Evolutionary conservation across 371 early-diverging fungal genomes (phyloP), one percentile per base, ranked within the genome.

Genomic region (Syncephalastrum racemosum): DNA sequence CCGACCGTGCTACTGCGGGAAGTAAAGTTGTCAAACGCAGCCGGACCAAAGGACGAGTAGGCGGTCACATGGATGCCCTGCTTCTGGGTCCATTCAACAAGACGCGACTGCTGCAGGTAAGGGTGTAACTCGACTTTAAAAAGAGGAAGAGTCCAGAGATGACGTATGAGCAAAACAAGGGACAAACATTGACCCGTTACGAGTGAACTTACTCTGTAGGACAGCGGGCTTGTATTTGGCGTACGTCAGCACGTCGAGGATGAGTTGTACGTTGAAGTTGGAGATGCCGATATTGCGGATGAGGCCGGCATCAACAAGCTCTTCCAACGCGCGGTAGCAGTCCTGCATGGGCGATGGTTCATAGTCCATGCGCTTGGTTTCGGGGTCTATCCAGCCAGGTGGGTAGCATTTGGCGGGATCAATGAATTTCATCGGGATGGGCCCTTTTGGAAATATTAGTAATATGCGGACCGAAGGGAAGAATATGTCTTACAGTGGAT

Each of bases 81-180:
- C 39, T 60, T 56, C 44, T 75, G 52, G 23, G 64, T 70, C 57
- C 59, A 59, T 46, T 59, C 45, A 50, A 79, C 63, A 4, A 83
- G 56, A 2, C 67, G 61, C n/a, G 66, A 56, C 48, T 87, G 86
- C 45, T 73, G 77, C 36, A 86, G 68, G 56, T 84, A 82, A 7
- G 87, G 88, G 60, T 85, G 82, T 18, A 80, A 60, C 59, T 88
- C 83, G 20, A 82, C 67, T 75, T 90, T 89, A 87, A 20, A 59
- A 53, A 77, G 66, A 1, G 72, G 58, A 19, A 74, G 75, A 31
- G 18, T 31, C 43, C 4, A 22, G 42, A 27, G 5, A 36, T 25
- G 36, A 36, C 19, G 25, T 45, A 10, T 45, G 25, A 24, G 24
- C 2, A 18, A 24, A 20, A 18, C 7, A 25, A 16, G 31, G 31